A percentile compares a stretch with the other conserved stretches of the same genome.
These are phyloP conservation scores for Calonectria hawksworthii DNA, from an alignment of 2,329 filamentous ascomycete genomes.

Conservation along the genomic window DNA sequence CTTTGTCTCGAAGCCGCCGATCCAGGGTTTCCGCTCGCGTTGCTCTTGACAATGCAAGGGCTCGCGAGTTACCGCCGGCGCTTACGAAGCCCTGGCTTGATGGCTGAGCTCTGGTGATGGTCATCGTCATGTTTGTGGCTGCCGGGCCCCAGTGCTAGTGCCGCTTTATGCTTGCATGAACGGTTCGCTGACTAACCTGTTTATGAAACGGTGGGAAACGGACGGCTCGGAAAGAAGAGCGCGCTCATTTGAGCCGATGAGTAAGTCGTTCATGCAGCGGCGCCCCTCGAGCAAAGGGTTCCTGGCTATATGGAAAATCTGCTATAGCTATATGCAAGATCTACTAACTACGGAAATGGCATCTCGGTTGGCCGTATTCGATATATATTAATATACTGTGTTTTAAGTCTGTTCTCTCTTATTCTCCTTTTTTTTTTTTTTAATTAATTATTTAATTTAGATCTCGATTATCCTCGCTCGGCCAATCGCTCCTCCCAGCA, in stretches of 20 bases:
- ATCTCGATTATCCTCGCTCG: background rate
- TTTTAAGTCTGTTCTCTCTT: background rate
- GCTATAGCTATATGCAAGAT: background rate
- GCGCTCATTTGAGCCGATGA: background rate
- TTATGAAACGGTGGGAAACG: constrained; percentile 14
- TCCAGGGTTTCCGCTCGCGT: constrained; percentile 10
- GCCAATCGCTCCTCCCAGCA: constrained; percentile 5
- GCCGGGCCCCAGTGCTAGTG: background rate
- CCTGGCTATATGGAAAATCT: background rate
- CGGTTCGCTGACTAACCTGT: constrained; percentile 11
- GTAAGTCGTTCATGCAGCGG: background rate
- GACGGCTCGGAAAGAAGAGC: constrained; percentile 12
- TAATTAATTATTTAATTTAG: background rate
- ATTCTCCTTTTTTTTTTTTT: background rate
- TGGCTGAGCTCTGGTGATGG: constrained; percentile 2
- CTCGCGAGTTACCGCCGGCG: constrained; percentile 10
- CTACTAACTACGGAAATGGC: background rate
- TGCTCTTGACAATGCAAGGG: constrained; percentile 32
- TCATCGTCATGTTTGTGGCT: constrained; percentile 4
- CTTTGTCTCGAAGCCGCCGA: background rate
- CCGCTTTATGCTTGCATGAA: constrained; percentile 4
- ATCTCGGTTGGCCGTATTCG: background rate
- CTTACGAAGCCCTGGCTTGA: constrained; percentile 21
- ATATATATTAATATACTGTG: background rate
- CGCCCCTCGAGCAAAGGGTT: background rate